These are phyloP conservation scores for Amborella trichopoda DNA, from an alignment of 164 flowering plant genomes.

Conservation along the genomic window DNA sequence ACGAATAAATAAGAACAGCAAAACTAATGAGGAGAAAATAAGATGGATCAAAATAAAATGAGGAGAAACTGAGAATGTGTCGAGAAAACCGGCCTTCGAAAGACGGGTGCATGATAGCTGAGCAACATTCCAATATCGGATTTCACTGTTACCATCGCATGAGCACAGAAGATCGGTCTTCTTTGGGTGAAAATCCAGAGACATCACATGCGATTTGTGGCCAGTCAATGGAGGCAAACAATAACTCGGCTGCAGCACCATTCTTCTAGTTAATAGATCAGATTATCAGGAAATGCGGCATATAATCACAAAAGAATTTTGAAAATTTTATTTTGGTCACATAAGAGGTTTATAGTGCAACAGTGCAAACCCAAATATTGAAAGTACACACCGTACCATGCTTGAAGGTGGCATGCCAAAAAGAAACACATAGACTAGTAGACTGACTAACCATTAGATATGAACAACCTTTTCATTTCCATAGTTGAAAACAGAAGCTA, in stretches of 20 bases:
- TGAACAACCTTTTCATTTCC: no score
- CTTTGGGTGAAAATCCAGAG: constrained; percentile 89
- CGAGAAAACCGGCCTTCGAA: constrained; percentile 40
- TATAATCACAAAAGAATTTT: no score
- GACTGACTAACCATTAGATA: no score
- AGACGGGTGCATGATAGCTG: constrained; percentile 41
- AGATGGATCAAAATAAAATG: no score
- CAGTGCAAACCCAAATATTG: no score
- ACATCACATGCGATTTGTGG: constrained; percentile 56
- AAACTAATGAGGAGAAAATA: not conserved
- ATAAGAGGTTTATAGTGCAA: no score
- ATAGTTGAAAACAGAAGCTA: no score
- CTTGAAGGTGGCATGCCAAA: no score
- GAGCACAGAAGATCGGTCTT: constrained; percentile 82
- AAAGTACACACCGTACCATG: no score
- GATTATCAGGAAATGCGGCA: not conserved
- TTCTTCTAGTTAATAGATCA: not conserved
- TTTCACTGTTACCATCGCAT: constrained; percentile 58
- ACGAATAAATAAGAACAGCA: no score
- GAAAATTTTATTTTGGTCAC: no score
- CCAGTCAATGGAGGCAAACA: constrained; percentile 39
- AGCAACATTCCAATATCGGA: constrained; percentile 54
- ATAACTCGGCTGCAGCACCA: constrained; percentile 63
- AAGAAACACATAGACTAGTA: no score
- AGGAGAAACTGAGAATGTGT: not conserved